Evolutionary conservation across 495 filamentous ascomycete species (phyloP).

Genomic region (Neurospora intermedia): DNA sequence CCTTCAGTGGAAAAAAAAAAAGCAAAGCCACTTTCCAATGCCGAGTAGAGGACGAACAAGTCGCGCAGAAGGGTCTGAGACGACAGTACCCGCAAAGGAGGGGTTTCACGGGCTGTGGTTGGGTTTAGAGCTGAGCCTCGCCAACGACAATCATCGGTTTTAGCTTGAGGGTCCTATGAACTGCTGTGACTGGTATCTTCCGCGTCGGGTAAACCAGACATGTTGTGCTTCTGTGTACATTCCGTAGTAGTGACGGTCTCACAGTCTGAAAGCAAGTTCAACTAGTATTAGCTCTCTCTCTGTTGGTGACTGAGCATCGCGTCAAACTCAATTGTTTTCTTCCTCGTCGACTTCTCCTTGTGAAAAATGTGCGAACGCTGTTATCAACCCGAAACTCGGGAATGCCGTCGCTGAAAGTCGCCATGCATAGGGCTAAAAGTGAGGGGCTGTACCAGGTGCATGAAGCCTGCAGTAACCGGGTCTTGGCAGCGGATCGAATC

Average conservation of each 20-base stretch:
- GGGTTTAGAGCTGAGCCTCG: not conserved
- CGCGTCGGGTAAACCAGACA: not conserved
- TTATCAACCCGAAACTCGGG: not conserved
- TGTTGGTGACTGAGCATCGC: not conserved
- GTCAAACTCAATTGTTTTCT: not conserved
- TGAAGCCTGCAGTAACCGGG: not conserved
- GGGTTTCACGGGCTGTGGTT: not conserved
- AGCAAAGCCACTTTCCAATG: not conserved
- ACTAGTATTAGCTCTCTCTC: not conserved
- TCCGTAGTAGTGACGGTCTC: not conserved
- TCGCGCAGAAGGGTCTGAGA: not conserved
- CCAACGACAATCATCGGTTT: not conserved
- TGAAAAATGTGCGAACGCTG: not conserved
- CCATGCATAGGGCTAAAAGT: constrained; percentile 18
- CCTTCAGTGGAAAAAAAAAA: not conserved
- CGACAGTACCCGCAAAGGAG: not conserved
- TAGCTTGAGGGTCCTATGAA: no score
- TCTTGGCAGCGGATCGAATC: not conserved
- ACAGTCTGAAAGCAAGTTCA: not conserved
- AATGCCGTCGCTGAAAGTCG: not conserved
- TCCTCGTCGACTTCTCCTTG: not conserved
- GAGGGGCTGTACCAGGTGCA: constrained; percentile 9
- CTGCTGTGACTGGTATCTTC: not conserved
- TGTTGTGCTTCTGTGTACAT: not conserved
- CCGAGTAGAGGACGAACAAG: not conserved